These are phyloP conservation scores for Cyclostephanos invisitatus DNA, from an alignment of 108 stramenopile species.

Conservation along the genomic window DNA sequence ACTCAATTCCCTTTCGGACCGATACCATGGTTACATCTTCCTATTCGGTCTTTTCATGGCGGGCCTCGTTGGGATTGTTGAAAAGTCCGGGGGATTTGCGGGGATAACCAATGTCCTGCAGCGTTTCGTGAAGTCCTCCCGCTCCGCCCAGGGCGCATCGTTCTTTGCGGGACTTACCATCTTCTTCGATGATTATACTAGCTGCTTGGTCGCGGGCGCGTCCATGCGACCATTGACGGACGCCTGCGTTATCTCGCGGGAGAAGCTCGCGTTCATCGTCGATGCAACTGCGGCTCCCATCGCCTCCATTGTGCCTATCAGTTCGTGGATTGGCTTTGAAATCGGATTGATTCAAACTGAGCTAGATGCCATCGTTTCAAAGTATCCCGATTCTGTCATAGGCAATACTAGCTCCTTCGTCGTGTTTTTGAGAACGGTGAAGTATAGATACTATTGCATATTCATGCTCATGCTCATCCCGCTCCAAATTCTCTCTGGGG, in stretches of 20 bases:
- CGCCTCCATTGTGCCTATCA: slow-evolving; percentile 55
- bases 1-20: slow-evolving; percentile 45
- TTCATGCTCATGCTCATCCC: slow-evolving; percentile 46
- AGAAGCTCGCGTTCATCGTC: slow-evolving; percentile 67
- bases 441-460: slow-evolving; percentile 63
- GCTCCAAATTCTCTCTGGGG: slow-evolving; percentile 19
- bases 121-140: slow-evolving; percentile 38
- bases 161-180: slow-evolving; percentile 46
- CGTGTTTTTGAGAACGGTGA: slow-evolving; percentile 61
- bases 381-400: slow-evolving; percentile 34
- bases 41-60: slow-evolving; percentile 42
- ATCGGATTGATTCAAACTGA: slow-evolving; percentile 54
- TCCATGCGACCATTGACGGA: slow-evolving; percentile 56
- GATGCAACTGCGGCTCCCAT: slow-evolving; percentile 67
- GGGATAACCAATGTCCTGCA: slow-evolving; percentile 44
- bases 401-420: slow-evolving; percentile 46
- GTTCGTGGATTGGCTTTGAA: slow-evolving; percentile 65
- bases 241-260: slow-evolving; percentile 46
- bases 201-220: slow-evolving; percentile 55
- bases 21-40: slow-evolving; percentile 22
- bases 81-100: slow-evolving; percentile 54
- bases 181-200: slow-evolving; percentile 69
- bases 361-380: slow-evolving; percentile 39
- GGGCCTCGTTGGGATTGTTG: slow-evolving; percentile 57
- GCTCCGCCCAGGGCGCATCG: slow-evolving; percentile 47